Percentiles rank a stretch among this genome's conserved stretches.
phyloP scores from a whole-genome alignment of 2,329 filamentous ascomycete species.

The Calonectria hawksworthii region DNA sequence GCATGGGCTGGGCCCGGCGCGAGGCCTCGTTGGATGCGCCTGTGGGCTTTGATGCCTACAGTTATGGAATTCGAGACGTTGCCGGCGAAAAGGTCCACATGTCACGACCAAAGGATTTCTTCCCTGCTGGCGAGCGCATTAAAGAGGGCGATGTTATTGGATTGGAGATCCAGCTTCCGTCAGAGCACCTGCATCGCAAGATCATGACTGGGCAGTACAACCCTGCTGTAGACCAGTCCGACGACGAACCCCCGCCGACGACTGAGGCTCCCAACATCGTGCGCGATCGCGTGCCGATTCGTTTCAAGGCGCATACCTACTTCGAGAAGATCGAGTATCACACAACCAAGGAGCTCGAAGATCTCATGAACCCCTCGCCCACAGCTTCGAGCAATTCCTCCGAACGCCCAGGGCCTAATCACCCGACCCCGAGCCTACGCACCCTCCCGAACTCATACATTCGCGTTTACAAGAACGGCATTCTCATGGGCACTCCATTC shows the following conservation, averaged over 20 bases:
- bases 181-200: conserved; percentile 87
- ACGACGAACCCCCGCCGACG: conserved; percentile 67
- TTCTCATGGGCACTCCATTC: conserved; percentile 88
- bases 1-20: conserved; percentile 87
- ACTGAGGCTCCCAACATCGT: conserved; percentile 84
- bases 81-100: conserved; percentile 93
- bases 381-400: conserved; percentile 60
- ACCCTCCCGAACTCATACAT: conserved; percentile 90
- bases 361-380: conserved; percentile 80
- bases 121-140: conserved; percentile 82
- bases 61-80: conserved; percentile 92
- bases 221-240: conserved; percentile 79
- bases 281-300: conserved; percentile 93
- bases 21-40: conserved; percentile 87
- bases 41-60: conserved; percentile 91
- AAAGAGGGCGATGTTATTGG: conserved; percentile 94
- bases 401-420: conserved; percentile 78
- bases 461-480: conserved; percentile 93
- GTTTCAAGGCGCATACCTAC: conserved; percentile 93
- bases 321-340: conserved; percentile 95
- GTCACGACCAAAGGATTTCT: conserved; percentile 93
- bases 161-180: conserved; percentile 90
- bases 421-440: conserved; percentile 80
- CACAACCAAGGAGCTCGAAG: conserved; percentile 88
- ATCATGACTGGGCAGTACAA: conserved; percentile 91